phyloP scores from a whole-genome alignment of 208 protist species.

The Crithidia acanthocephali region DNA sequence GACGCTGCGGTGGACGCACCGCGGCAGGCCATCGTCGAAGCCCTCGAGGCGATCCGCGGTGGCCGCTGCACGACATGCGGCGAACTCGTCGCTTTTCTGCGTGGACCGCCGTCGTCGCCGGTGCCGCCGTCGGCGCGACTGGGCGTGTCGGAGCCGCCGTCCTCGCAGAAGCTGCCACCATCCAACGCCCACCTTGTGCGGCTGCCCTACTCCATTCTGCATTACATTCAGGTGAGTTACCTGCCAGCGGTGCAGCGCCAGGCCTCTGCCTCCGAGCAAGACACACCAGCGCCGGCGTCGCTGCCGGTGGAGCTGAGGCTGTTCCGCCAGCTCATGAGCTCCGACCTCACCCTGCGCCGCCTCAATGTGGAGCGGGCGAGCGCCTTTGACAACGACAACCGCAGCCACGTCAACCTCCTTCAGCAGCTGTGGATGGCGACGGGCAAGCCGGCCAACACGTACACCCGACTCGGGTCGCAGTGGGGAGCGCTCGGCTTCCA shows the following conservation, averaged over 20 bases:
- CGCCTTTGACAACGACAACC: conserved; percentile 64
- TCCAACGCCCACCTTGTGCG: conserved; percentile 46
- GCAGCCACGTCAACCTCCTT: conserved; percentile 58
- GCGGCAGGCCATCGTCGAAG: conserved; percentile 43
- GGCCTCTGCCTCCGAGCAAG: conserved; percentile 3
- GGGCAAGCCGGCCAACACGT: conserved; percentile 40
- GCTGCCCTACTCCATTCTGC: conserved; percentile 38
- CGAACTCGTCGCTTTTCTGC: conserved; percentile 59
- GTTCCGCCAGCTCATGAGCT: conserved; percentile 51
- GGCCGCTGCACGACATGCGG: conserved; percentile 47
- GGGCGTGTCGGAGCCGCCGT: conserved; percentile 8
- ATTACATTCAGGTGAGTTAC: conserved; percentile 57
- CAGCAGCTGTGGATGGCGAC: conserved; percentile 73
- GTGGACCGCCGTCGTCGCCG: conserved; percentile 34
- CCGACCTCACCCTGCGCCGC: conserved; percentile 47
- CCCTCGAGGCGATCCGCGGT: conserved; percentile 39
- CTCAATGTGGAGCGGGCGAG: conserved; percentile 65
- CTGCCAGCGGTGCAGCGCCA: conserved; percentile 33
- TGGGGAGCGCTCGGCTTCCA: conserved; percentile 91
- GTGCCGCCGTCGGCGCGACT: conserved; percentile 14
- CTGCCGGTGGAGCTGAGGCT: conserved; percentile 42
- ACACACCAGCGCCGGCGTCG: conserved; percentile 5
- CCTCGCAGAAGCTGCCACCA: conserved; percentile 27
- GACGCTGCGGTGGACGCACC: conserved; percentile 35
- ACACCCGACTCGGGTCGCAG: conserved; percentile 44